These are phyloP conservation scores for Candida sp. DNA, from an alignment of 1,139 yeast species.

Conservation along the genomic window DNA sequence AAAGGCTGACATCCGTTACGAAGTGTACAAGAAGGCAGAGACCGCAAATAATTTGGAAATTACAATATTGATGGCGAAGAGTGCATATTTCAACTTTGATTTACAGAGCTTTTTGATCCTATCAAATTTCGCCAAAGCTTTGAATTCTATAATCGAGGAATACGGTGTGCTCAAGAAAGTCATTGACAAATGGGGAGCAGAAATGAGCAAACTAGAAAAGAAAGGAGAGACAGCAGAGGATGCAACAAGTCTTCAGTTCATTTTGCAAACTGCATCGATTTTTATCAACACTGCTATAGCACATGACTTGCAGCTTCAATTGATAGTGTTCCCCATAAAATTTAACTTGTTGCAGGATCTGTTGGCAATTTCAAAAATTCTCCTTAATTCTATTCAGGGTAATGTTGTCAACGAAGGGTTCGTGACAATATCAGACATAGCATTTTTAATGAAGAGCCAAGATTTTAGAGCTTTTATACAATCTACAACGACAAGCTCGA, in stretches of 20 bases:
- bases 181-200: conserved; percentile 13
- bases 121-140: conserved; percentile 15
- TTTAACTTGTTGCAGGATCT: conserved; percentile 33
- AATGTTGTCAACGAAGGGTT: conserved; percentile 14
- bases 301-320: conserved; percentile 16
- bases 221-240: neutral
- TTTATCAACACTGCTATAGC: conserved; percentile 17
- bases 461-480: conserved; percentile 31
- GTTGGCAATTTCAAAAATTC: conserved; percentile 33
- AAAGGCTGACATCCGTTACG: conserved; percentile 58
- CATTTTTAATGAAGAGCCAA: conserved; percentile 19
- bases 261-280: conserved; percentile 39
- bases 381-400: conserved; percentile 19
- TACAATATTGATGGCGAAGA: conserved; percentile 51
- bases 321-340: conserved; percentile 40
- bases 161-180: conserved; percentile 12
- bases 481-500: conserved; percentile 14
- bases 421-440: conserved; percentile 24
- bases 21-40: conserved; percentile 37
- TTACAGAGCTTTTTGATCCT: conserved; percentile 19
- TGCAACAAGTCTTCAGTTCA: conserved; percentile 17
- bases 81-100: conserved; percentile 38
- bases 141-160: conserved; percentile 12
- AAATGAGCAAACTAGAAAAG: neutral
- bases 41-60: conserved; percentile 29